Base-by-base conservation (phyloP, 192 early-diverging fungal genomes). In the Phycomyces nitens region DNA sequence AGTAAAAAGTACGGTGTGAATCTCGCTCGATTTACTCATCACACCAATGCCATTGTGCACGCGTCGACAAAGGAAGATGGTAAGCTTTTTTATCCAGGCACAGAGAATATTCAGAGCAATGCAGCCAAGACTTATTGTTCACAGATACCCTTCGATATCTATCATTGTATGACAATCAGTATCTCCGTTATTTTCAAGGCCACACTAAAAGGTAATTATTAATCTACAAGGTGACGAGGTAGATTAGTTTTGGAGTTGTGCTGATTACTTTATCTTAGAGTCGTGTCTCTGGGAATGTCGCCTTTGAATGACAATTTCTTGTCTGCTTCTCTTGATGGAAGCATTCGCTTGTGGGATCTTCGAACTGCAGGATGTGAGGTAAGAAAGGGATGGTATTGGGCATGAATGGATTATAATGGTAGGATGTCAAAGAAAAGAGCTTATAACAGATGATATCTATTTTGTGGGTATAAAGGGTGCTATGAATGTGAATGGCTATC, bases 1-100 rank as follows among this genome's bases (percentile, higher is more conserved):
- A 94, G 92, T 70, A 95, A 97, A 80, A 99, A 99, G 51, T 99
- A 98, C 68, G 97, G 97, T 7, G 94, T 94, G 55, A 79, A 86
- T 34, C 71, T 94, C 24, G 94, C 92, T 1, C 82, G 87, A 20
- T 99, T 98, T 64, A 96, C 95, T 12, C 92, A 94, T 73, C 77
- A 83, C 50, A 64, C 76, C 9, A 89, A 84, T 18, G 89, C 81
- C 65, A 84, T 98, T 26, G 80, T 97, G 24, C 90, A 97, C 70
- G 90, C 92, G 9, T 97, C 95, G 5, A 97, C 94, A 60, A 99
- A 99, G 68, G 88, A 91, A 68, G 89, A 96, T 76, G 82, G 89
- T 90, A 76, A 68, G 53, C 26, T n/a, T 42, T 34, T 34, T 7
- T 34, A 34, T 34, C 7, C 29, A 34, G 29, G 29, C 29, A 34